These are phyloP conservation scores for Hordeum pubiflorum DNA, from an alignment of 202 grass and related monocot species.

Conservation along the genomic window DNA sequence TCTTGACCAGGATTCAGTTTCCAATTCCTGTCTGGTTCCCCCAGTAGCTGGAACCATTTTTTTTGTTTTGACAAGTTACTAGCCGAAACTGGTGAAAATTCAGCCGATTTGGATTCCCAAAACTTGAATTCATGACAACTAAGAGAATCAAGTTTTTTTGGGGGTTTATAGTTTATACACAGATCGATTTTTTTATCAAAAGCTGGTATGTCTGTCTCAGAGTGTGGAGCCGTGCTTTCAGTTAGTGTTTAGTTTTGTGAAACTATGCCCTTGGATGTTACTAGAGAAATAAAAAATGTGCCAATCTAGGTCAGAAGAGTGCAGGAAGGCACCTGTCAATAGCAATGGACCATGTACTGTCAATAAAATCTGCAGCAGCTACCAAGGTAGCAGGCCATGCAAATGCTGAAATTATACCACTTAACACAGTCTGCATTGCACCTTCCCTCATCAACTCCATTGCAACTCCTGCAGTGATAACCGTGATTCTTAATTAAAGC, in stretches of 20 bases:
- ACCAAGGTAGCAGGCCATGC: slow-evolving; percentile 76
- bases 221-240: neutral
- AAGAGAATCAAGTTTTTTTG: too few species aligned
- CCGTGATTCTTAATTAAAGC: too few species aligned
- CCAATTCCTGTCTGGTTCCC: neutral
- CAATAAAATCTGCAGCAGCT: slow-evolving; percentile 83
- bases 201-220: neutral
- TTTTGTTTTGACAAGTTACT: neutral
- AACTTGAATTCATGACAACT: neutral
- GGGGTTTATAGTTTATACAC: neutral
- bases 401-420: slow-evolving; percentile 70
- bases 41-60: neutral
- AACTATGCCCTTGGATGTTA: neutral
- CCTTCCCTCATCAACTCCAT: slow-evolving; percentile 84
- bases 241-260: slow-evolving; percentile 6
- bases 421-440: slow-evolving; percentile 82
- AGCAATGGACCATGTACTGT: slow-evolving; percentile 94
- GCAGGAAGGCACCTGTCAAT: slow-evolving; percentile 68
- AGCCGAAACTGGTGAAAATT: neutral
- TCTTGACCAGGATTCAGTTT: neutral
- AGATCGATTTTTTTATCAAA: neutral
- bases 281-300: neutral
- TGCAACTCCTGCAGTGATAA: slow-evolving; percentile 49
- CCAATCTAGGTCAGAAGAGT: neutral
- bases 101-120: neutral